Percentiles rank a stretch among this genome's conserved stretches.
These are phyloP conservation scores for Fusarium sp. DNA, from an alignment of 2,329 filamentous ascomycete species.

Conservation along the genomic window DNA sequence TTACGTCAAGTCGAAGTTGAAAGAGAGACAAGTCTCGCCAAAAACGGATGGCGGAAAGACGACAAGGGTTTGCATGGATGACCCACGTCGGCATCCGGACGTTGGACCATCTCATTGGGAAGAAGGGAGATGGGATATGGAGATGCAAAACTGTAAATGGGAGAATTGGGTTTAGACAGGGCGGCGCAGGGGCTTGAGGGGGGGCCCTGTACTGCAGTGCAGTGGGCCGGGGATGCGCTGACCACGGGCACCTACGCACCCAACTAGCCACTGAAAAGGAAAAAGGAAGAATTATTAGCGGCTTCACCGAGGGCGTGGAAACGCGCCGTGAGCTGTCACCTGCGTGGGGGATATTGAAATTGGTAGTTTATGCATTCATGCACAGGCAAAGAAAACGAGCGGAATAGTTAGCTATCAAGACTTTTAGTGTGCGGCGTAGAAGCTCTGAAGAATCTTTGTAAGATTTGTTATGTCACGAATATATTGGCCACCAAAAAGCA, in stretches of 20 bases:
- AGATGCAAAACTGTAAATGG: slow-evolving; percentile 3
- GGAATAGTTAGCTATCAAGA: slow-evolving; percentile 32
- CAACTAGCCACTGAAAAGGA: background rate
- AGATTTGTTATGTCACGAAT: background rate
- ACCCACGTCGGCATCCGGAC: slow-evolving; percentile 29
- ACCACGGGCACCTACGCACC: background rate
- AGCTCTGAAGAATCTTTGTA: background rate
- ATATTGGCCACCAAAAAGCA: background rate
- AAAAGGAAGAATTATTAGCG: slow-evolving; percentile 27
- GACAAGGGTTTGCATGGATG: slow-evolving; percentile 34
- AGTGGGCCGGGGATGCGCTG: background rate
- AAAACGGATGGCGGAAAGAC: slow-evolving; percentile 16
- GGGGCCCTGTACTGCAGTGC: slow-evolving; percentile 3
- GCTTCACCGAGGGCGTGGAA: slow-evolving; percentile 48
- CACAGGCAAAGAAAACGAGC: slow-evolving; percentile 9
- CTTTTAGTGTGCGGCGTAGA: slow-evolving; percentile 13
- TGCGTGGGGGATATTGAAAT: slow-evolving; percentile 46
- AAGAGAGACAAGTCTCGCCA: slow-evolving; percentile 19
- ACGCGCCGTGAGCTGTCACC: slow-evolving; percentile 43
- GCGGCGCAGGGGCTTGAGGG: slow-evolving; percentile 13
- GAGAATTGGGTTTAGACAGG: slow-evolving; percentile 29
- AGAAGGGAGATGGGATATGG: slow-evolving; percentile 11
- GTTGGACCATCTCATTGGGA: slow-evolving; percentile 34
- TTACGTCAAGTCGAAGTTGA: background rate
- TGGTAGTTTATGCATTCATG: slow-evolving; percentile 49